Conservation (phyloP, 345 rosid genomes). For the Bruguiera gymnorhiza region DNA sequence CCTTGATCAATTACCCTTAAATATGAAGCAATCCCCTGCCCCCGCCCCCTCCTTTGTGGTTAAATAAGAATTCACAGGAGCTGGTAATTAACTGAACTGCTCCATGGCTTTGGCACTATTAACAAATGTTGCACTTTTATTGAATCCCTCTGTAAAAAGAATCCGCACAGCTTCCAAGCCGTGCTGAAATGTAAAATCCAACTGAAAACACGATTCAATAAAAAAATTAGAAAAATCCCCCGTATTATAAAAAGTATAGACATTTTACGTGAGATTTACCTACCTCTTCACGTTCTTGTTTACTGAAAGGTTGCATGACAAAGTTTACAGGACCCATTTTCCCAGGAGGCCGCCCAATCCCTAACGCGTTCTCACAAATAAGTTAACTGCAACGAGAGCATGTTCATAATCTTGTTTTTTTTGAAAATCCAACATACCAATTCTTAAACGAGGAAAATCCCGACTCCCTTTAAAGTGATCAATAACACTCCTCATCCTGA, state of each 20-base stretch:
- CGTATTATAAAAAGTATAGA: not conserved
- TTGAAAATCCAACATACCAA: constrained; percentile 42
- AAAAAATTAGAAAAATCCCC: not conserved
- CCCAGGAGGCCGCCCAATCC: constrained; percentile 96
- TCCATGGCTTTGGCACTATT: constrained; percentile 61
- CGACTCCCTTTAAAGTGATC: constrained; percentile 86
- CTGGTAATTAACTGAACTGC: constrained; percentile 27
- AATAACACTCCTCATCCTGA: constrained; percentile 83
- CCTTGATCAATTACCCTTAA: too few relatives aligned
- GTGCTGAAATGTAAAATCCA: constrained; percentile 65
- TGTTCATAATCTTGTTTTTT: not conserved
- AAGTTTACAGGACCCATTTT: constrained; percentile 73
- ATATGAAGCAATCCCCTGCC: too few relatives aligned
- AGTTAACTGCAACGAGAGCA: not conserved
- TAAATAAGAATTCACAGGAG: too few relatives aligned
- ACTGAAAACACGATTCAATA: constrained; percentile 36
- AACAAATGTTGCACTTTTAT: constrained; percentile 85
- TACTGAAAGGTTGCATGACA: constrained; percentile 71
- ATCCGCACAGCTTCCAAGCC: constrained; percentile 70
- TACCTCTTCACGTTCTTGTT: constrained; percentile 81
- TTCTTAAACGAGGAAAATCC: constrained; percentile 91
- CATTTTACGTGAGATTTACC: not conserved
- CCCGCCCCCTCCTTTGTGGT: too few relatives aligned
- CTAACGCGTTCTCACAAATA: constrained; percentile 35
- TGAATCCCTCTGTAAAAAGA: constrained; percentile 63